phyloP scores from a whole-genome alignment of 345 rosid species.

The Linum usitatissimum region DNA sequence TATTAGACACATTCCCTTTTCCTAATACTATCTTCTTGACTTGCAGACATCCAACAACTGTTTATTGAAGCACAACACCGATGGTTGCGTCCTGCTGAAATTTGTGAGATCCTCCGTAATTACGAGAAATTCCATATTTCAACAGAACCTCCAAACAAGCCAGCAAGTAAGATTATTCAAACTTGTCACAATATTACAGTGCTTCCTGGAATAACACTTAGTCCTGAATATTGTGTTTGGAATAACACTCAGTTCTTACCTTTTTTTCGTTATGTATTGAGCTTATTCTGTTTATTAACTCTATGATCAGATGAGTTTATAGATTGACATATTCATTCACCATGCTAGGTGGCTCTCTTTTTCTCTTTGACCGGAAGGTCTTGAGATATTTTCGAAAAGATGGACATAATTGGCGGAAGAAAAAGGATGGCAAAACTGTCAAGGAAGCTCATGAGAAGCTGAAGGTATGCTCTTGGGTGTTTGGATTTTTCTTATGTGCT shows the following conservation, averaged over 20 bases:
- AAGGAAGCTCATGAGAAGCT: constrained; percentile 93
- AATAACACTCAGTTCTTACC: no score
- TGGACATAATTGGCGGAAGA: constrained; percentile 27
- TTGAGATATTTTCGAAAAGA: constrained; percentile 24
- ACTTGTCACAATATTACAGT: not conserved
- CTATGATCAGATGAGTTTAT: not conserved
- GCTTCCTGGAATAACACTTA: no score
- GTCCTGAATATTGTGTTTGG: no score
- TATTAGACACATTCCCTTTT: no score
- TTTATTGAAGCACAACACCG: constrained; percentile 69
- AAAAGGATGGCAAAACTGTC: constrained; percentile 37
- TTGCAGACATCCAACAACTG: constrained; percentile 32
- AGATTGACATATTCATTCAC: constrained; percentile 9
- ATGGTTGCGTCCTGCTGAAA: constrained; percentile 94
- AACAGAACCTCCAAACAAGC: constrained; percentile 61
- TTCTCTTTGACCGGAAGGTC: constrained; percentile 35
- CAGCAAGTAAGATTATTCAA: constrained; percentile 51
- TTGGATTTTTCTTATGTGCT: not conserved
- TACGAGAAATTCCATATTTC: constrained; percentile 65
- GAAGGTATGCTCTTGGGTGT: constrained; percentile 30
- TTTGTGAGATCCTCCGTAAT: constrained; percentile 82
- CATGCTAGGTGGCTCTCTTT: constrained; percentile 79
- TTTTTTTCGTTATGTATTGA: no score
- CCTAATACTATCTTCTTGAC: not conserved
- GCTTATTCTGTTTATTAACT: not conserved